Conservation (phyloP, 805 yeast genomes). For the Monosporozyma solicola region DNA sequence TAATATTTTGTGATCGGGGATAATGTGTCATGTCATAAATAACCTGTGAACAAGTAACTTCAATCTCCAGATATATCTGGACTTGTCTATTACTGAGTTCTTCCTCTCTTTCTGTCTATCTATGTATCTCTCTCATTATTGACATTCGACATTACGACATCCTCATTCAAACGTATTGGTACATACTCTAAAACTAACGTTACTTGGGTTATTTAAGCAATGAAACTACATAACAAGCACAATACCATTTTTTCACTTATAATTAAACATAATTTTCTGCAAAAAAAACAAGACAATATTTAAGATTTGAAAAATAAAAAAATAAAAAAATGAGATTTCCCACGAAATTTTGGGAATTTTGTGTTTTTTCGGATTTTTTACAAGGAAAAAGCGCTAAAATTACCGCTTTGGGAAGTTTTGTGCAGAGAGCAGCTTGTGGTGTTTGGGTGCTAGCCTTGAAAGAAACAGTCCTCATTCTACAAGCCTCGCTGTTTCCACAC, state of each 20-base stretch:
- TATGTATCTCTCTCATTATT: neutral
- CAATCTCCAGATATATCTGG: neutral
- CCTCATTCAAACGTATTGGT: neutral
- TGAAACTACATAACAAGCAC: neutral
- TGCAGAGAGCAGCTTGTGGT: neutral
- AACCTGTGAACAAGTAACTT: no score
- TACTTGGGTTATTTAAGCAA: constrained; percentile 3
- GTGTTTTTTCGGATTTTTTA: neutral
- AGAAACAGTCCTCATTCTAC: neutral
- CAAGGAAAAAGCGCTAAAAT: neutral
- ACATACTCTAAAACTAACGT: constrained; percentile 9
- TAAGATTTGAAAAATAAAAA: neutral
- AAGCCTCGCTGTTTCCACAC: no score
- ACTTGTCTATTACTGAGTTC: no score
- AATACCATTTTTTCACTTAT: neutral
- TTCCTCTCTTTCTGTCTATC: neutral
- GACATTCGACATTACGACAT: neutral
- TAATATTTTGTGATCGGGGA: no score
- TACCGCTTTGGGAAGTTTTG: neutral
- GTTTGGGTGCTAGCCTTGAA: neutral
- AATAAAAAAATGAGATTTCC: neutral
- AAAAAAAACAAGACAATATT: neutral
- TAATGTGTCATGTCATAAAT: neutral
- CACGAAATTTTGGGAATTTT: neutral
- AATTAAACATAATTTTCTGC: neutral